These are phyloP conservation scores for Aspergillus caelatus DNA, from an alignment of 2,329 filamentous ascomycete genomes.

Conservation along the genomic window DNA sequence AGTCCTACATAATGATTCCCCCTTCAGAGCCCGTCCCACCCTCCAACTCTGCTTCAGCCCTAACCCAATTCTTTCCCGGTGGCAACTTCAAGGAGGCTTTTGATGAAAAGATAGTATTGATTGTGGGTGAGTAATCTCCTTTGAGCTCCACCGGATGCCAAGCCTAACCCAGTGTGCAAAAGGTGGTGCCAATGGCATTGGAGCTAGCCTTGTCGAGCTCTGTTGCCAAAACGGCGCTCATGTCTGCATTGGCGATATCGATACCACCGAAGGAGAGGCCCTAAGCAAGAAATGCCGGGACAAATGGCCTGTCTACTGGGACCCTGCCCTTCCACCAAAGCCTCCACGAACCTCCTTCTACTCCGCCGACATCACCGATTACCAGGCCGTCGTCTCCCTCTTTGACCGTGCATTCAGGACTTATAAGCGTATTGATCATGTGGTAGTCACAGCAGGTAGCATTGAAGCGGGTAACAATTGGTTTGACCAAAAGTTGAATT, in stretches of 20 bases:
- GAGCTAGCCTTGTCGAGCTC: constrained; percentile 44
- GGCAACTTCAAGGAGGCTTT: constrained; percentile 17
- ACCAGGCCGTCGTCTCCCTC: constrained; percentile 50
- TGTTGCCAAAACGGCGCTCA: constrained; percentile 44
- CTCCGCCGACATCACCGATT: constrained; percentile 49
- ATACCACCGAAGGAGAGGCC: constrained; percentile 35
- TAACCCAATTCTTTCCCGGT: constrained; percentile 20
- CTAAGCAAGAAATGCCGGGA: constrained; percentile 26
- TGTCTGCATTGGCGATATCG: constrained; percentile 50
- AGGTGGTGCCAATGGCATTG: constrained; percentile 52
- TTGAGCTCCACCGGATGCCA: not conserved
- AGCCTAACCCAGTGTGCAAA: not conserved
- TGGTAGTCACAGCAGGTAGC: constrained; percentile 52
- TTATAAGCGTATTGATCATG: constrained; percentile 54
- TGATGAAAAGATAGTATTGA: constrained; percentile 22
- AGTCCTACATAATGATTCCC: constrained; percentile 20
- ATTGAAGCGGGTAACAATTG: constrained; percentile 47
- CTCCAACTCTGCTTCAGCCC: constrained; percentile 13
- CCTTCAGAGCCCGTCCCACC: constrained; percentile 17
- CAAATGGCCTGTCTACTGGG: constrained; percentile 18
- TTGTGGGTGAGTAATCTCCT: constrained; percentile 18
- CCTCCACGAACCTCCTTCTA: constrained; percentile 40
- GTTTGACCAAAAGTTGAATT: constrained; percentile 49
- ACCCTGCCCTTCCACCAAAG: constrained; percentile 20
- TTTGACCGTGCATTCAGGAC: constrained; percentile 50